A percentile compares a stretch with the other conserved stretches of the same genome.
phyloP scores from a whole-genome alignment of 352 stramenopile genomes.

The Phytophthora pluvialis region DNA sequence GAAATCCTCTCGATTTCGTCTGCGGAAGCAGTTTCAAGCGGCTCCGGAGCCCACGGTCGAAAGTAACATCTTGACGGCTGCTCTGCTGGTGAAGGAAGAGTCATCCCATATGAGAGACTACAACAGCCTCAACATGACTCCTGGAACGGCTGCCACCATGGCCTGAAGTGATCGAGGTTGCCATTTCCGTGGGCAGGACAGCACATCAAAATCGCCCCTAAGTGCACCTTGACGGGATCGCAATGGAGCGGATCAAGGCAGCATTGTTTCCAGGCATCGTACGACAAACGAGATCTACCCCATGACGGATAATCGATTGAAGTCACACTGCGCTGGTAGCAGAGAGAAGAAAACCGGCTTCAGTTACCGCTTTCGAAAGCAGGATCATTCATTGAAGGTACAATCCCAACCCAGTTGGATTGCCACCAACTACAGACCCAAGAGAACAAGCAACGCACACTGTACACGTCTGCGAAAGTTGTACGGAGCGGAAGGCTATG shows the following conservation, averaged over 20 bases:
- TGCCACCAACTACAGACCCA: conserved; percentile 2
- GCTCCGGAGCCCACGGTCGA: conserved; percentile 7
- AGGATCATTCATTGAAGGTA: conserved; percentile 1
- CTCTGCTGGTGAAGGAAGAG: conserved; percentile 28
- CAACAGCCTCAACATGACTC: conserved; percentile 9
- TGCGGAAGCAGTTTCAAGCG: conserved; percentile 17
- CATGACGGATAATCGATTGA: background rate
- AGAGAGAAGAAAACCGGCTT: conserved; percentile 6
- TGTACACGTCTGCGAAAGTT: background rate
- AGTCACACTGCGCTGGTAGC: background rate
- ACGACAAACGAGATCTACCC: conserved; percentile 6
- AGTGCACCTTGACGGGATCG: background rate
- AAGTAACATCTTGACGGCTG: conserved; percentile 17
- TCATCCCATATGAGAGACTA: conserved; percentile 9
- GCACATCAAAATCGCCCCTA: no score
- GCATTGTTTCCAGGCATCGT: background rate
- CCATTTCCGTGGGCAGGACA: background rate
- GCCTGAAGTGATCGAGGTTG: conserved; percentile 10
- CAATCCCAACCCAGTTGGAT: no score
- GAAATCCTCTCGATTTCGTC: conserved; percentile 21
- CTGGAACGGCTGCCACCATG: conserved; percentile 20
- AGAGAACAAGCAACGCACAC: conserved; percentile 23
- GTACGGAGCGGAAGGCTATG: conserved; percentile 11
- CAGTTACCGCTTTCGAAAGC: conserved; percentile 1
- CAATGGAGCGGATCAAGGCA: background rate